phyloP scores from a whole-genome alignment of 345 rosid genomes.

The Eucalyptus regnans region DNA sequence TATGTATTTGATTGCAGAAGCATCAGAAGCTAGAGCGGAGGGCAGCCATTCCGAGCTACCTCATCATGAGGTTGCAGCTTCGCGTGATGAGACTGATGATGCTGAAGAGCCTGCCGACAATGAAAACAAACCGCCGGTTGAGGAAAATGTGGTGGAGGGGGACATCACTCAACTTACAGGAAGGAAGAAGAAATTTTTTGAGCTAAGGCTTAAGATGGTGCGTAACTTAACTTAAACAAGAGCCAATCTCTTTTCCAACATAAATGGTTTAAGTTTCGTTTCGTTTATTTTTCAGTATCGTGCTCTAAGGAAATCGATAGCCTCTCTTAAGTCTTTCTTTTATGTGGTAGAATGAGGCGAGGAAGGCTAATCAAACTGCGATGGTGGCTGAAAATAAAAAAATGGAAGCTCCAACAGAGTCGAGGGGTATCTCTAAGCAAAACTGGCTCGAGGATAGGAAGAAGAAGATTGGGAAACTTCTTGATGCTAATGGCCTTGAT shows the following conservation, averaged over 20 bases:
- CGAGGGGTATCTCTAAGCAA: conserved; percentile 86
- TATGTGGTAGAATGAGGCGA: conserved; percentile 54
- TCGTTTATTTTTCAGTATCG: background rate
- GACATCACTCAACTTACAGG: conserved; percentile 72
- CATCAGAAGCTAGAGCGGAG: background rate
- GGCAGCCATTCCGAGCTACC: background rate
- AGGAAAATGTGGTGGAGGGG: conserved; percentile 31
- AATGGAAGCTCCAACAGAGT: conserved; percentile 75
- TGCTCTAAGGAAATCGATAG: background rate
- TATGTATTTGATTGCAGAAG: background rate
- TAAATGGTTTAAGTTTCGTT: background rate
- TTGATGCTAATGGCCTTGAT: conserved; percentile 91
- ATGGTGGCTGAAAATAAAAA: conserved; percentile 86
- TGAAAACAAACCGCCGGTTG: conserved; percentile 18
- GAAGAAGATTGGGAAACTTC: conserved; percentile 80
- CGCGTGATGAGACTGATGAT: conserved; percentile 13
- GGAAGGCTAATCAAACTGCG: conserved; percentile 83
- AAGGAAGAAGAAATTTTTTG: conserved; percentile 66
- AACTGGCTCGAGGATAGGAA: conserved; percentile 91
- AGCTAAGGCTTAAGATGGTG: conserved; percentile 86
- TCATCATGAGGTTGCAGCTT: conserved; percentile 14
- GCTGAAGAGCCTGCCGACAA: conserved; percentile 33
- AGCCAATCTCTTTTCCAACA: background rate
- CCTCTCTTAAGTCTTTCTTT: background rate
- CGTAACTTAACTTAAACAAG: background rate